A percentile compares a stretch with the other conserved stretches of the same genome.
phyloP scores from a whole-genome alignment of 225 moss, liverwort and hornwort species.

The Pleurozium schreberi region DNA sequence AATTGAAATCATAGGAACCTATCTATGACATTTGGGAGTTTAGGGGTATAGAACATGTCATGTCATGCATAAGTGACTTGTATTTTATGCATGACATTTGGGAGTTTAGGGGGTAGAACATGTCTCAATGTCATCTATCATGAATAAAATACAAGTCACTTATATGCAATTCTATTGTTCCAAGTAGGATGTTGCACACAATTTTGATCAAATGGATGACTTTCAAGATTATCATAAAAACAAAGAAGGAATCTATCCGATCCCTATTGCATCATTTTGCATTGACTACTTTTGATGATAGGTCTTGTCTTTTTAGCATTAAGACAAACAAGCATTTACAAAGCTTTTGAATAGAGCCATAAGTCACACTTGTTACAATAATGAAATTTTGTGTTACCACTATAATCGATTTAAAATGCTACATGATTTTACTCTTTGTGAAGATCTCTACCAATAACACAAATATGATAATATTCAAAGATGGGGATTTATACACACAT shows the following conservation, averaged over 20 bases:
- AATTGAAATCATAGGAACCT: too few relatives aligned
- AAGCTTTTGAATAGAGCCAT: background rate
- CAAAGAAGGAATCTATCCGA: too few relatives aligned
- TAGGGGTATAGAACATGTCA: too few relatives aligned
- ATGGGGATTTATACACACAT: fast-evolving
- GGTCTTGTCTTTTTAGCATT: background rate
- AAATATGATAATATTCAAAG: background rate
- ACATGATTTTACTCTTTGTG: too few relatives aligned
- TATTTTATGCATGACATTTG: too few relatives aligned
- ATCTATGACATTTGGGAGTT: too few relatives aligned
- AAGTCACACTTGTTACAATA: background rate
- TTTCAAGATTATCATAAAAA: background rate
- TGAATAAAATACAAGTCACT: background rate
- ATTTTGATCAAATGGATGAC: background rate
- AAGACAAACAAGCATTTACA: background rate
- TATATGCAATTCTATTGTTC: too few relatives aligned
- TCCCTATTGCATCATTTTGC: background rate
- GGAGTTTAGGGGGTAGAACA: background rate
- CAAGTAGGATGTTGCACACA: fast-evolving
- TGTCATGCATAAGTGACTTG: too few relatives aligned
- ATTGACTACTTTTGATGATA: background rate
- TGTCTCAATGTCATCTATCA: background rate
- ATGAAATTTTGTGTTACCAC: background rate
- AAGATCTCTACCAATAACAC: background rate
- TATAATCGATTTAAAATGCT: background rate